phyloP scores from a whole-genome alignment of 192 early-diverging fungal genomes.

The Globomyces pollinis-pini region DNA sequence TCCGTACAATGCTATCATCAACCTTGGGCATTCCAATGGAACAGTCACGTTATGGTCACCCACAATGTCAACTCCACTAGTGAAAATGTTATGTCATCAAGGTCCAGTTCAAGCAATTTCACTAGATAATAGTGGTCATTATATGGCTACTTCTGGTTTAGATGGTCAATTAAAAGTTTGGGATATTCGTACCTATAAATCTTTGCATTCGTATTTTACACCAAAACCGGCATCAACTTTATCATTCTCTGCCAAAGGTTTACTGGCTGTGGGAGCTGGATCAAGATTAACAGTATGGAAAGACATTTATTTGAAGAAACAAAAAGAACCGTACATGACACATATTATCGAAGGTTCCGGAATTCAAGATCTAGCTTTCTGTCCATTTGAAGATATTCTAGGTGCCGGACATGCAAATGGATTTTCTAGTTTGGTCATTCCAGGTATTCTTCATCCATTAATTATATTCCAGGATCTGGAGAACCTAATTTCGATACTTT shows the following conservation, averaged over 20 bases:
- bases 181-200: slow-evolving; percentile 82
- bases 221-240: slow-evolving; percentile 68
- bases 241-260: slow-evolving; percentile 74
- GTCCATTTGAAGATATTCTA: slow-evolving; percentile 95
- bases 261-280: slow-evolving; percentile 77
- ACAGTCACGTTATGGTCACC: slow-evolving; percentile 91
- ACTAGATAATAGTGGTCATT: slow-evolving; percentile 58
- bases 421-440: slow-evolving; percentile 72
- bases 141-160: slow-evolving; percentile 88
- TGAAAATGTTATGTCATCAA: slow-evolving; percentile 89
- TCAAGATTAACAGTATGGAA: slow-evolving; percentile 82
- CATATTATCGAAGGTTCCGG: slow-evolving; percentile 54
- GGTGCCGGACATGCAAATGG: slow-evolving; percentile 75
- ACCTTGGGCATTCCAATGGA: slow-evolving; percentile 80
- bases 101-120: slow-evolving; percentile 81
- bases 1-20: slow-evolving; percentile 81
- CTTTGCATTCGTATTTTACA: slow-evolving; percentile 73
- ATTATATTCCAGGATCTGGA: slow-evolving; percentile 58
- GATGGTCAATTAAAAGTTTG: slow-evolving; percentile 88
- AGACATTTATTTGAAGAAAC: slow-evolving; percentile 66
- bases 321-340: slow-evolving; percentile 79
- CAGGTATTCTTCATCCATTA: slow-evolving; percentile 40
- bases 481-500: slow-evolving; percentile 95
- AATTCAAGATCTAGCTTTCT: slow-evolving; percentile 60
- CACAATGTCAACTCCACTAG: slow-evolving; percentile 70